Evolutionary conservation across 805 yeast species (phyloP).

Genomic region (Starmerella stellata): DNA sequence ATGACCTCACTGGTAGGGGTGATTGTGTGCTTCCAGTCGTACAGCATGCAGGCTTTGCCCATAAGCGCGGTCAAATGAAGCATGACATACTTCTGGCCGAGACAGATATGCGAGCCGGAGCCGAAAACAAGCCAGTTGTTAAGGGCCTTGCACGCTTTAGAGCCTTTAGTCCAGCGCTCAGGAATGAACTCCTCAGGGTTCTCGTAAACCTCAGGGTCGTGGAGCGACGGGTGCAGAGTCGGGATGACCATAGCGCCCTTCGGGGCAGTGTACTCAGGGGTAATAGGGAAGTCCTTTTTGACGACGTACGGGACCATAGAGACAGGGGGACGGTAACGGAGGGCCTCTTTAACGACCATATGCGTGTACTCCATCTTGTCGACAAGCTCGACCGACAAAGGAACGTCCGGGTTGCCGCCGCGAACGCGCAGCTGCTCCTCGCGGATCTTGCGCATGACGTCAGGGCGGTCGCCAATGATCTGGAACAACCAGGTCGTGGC

Average conservation of each 20-base stretch:
- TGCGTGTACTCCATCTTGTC: conserved; percentile 75
- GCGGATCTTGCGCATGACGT: conserved; percentile 66
- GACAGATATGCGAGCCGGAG: conserved; percentile 88
- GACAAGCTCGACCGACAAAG: conserved; percentile 52
- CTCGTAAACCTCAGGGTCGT: conserved; percentile 91
- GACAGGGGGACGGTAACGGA: conserved; percentile 94
- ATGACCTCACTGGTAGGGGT: conserved; percentile 80
- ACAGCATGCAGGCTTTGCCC: conserved; percentile 71
- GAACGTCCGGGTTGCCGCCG: conserved; percentile 48
- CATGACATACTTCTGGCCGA: conserved; percentile 87
- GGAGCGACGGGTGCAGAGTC: conserved; percentile 84
- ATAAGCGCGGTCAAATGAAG: conserved; percentile 74
- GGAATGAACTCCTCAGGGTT: conserved; percentile 90
- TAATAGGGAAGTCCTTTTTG: conserved; percentile 69
- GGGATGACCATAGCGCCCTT: conserved; percentile 96
- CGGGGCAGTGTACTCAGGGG: conserved; percentile 75
- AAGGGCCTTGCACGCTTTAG: conserved; percentile 55
- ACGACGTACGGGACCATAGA: conserved; percentile 94
- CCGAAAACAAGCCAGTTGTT: conserved; percentile 96
- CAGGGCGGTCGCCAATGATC: conserved; percentile 88
- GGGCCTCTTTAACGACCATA: conserved; percentile 78
- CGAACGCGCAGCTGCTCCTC: conserved; percentile 80
- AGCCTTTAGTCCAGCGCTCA: conserved; percentile 75
- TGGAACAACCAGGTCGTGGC: conserved; percentile 98
- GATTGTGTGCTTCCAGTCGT: conserved; percentile 65